Evolutionary conservation across 2,329 filamentous ascomycete genomes (phyloP), one percentile per base, ranked within the genome.

Genomic region (Shiraia sp.): DNA sequence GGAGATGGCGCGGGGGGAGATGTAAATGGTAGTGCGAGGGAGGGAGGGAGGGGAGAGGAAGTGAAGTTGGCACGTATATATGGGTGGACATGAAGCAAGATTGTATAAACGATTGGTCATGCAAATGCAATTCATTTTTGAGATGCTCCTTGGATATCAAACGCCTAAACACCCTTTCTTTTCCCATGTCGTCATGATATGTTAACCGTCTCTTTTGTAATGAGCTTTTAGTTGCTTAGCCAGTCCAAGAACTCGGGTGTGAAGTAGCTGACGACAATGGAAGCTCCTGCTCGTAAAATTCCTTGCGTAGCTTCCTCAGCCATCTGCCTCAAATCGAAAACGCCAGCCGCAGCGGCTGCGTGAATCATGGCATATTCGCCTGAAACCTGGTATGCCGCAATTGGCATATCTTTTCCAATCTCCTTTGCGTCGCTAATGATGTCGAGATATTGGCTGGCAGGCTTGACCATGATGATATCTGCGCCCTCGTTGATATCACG

Each of bases 381-480:
- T 61, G 88, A 93, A 45, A 99, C 93, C 70, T 99, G 93, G 70
- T 99, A 99, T 15, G 93, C 92, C 1, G 93, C 92, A 25, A 99
- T 80, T 2, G 93, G 93, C 70, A 97, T 79, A 69, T 97, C 90
- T 66, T 85, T 87, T 45, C 89, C 92, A 39, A 97, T 80, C 39
- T 96, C 90, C 76, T 96, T 97, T 38, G 93, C 93, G 65, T 99
- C 93, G 55, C 88, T 90, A 69, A 99, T 97, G 61, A 99, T 96
- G 72, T 99, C 93, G 32, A 99, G 80, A 69, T 96, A 99, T 70
- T 92, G 90, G 59, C 88, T 88, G 8, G 93, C 93, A 2, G 93
- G 93, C 79, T 99, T 99, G 49, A 99, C 93, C 92, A 99, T 96
- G 72, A 99, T 96, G 57, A 96, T 90, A 64, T 99, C 93, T 14